Percentiles rank a stretch among this genome's conserved stretches.
These are phyloP conservation scores for Botrytis elliptica DNA, from an alignment of 2,329 filamentous ascomycete species.

Conservation along the genomic window DNA sequence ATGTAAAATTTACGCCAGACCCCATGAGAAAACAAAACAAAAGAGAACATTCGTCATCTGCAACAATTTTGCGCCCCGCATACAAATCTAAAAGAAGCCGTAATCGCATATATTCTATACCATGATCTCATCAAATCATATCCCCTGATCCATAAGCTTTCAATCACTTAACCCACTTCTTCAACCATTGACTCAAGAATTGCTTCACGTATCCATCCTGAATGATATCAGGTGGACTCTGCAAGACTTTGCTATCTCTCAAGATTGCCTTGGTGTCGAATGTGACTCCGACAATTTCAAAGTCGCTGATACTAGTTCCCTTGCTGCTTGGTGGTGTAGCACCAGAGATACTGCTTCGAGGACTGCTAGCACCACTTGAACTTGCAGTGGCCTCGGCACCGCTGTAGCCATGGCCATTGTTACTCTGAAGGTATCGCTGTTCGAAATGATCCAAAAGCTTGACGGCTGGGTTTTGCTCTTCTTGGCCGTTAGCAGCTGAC, in stretches of 20 bases:
- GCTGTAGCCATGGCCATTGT: constrained; percentile 13
- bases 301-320: constrained; percentile 4
- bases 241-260: constrained; percentile 17
- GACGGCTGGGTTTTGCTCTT: constrained; percentile 34
- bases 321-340: constrained; percentile 10
- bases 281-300: constrained; percentile 15
- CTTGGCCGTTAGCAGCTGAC: constrained; percentile 46
- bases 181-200: constrained; percentile 18
- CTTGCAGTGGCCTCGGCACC: neutral
- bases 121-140: neutral
- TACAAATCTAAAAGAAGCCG: neutral
- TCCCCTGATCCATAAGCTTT: neutral
- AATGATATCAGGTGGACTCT: constrained; percentile 20
- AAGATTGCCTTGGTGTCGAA: constrained; percentile 21
- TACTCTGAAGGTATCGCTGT: constrained; percentile 20
- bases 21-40: neutral
- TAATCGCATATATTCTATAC: neutral
- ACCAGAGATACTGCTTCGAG: neutral
- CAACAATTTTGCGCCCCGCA: neutral
- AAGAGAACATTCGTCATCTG: neutral
- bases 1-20: constrained; percentile 27
- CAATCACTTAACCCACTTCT: constrained; percentile 15
- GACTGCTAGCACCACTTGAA: constrained; percentile 11
- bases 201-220: constrained; percentile 22
- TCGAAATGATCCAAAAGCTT: constrained; percentile 22